Conservation (phyloP, 306 rosid genomes). For the Vachellia collinsii region DNA sequence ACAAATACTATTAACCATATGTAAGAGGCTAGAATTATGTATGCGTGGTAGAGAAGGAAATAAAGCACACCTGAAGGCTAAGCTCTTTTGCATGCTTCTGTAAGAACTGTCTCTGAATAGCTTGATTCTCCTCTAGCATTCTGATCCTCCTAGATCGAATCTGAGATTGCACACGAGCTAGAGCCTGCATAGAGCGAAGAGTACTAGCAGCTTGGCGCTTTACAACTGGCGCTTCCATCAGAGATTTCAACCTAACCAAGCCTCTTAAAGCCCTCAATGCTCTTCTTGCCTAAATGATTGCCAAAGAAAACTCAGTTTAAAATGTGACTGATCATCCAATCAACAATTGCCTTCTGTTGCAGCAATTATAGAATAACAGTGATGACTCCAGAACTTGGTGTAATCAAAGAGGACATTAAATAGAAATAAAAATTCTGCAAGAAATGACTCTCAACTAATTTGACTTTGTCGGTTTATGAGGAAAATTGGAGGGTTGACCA, state of each 20-base stretch:
- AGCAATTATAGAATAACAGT: not conserved
- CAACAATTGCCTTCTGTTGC: not conserved
- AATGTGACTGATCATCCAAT: constrained; percentile 21
- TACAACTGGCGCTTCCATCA: constrained; percentile 88
- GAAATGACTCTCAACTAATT: constrained; percentile 18
- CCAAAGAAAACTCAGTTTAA: constrained; percentile 31
- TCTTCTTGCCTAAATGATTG: constrained; percentile 77
- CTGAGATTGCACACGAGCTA: constrained; percentile 91
- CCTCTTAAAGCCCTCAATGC: constrained; percentile 95
- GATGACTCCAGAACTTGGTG: constrained; percentile 2
- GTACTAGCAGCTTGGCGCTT: constrained; percentile 91
- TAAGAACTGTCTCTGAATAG: constrained; percentile 88
- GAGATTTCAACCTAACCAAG: constrained; percentile 77
- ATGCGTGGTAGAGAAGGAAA: constrained; percentile 28
- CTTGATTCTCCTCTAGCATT: constrained; percentile 95
- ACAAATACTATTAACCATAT: constrained; percentile 8
- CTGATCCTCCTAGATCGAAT: constrained; percentile 84
- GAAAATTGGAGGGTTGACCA: not conserved
- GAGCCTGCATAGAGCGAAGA: constrained; percentile 92
- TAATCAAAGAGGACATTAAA: not conserved
- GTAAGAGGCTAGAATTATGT: not conserved
- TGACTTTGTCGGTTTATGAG: constrained; percentile 5
- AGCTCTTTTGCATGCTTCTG: constrained; percentile 93
- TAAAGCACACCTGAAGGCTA: constrained; percentile 67
- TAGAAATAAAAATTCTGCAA: not conserved